phyloP scores from a whole-genome alignment of 345 rosid genomes.

The Eucalyptus leucophloia region DNA sequence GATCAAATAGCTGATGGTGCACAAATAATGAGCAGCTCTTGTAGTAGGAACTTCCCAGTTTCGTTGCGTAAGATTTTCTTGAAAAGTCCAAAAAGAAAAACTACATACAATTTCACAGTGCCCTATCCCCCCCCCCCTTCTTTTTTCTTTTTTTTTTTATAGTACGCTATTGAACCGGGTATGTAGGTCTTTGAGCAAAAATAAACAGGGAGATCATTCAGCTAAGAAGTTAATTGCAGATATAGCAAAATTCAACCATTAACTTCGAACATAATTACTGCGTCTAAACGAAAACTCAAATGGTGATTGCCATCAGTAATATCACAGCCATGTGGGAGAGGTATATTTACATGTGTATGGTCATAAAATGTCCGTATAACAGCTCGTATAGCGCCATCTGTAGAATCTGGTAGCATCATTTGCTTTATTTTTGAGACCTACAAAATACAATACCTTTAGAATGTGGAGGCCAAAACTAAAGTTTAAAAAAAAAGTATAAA shows the following conservation, averaged over 20 bases:
- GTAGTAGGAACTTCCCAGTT: not conserved
- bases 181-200: not conserved
- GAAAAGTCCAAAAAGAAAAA: not conserved
- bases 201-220: not conserved
- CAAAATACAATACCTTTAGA: not conserved
- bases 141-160: accelerated
- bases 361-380: constrained; percentile 80
- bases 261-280: not conserved
- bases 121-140: accelerated
- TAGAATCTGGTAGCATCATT: constrained; percentile 56
- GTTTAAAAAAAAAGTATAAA: not conserved
- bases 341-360: constrained; percentile 43
- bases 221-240: not conserved
- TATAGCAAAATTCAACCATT: not conserved
- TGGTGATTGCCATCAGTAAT: not conserved
- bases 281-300: not conserved
- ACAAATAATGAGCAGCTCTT: not conserved
- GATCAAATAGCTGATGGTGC: not conserved
- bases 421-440: constrained; percentile 77
- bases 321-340: not conserved
- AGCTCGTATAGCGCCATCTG: constrained; percentile 58
- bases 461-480: not conserved
- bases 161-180: not conserved
- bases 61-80: not conserved
- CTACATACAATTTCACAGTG: not conserved